Base-by-base conservation (phyloP, 2,329 filamentous ascomycete genomes). In the Canariomyces notabilis region DNA sequence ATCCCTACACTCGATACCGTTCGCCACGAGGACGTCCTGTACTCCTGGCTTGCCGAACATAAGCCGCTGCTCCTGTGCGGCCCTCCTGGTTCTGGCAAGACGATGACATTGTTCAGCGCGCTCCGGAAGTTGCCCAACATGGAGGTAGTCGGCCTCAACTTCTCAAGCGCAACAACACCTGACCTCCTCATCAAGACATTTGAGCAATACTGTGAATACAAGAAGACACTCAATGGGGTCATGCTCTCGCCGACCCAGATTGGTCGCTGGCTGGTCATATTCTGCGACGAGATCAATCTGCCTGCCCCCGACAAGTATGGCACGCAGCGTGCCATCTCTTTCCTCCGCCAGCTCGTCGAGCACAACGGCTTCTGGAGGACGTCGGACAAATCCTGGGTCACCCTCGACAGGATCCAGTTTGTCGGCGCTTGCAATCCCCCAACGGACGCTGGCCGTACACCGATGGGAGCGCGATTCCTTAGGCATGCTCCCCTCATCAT, bases 281-380 rank as follows among this genome's bases (percentile, higher is more conserved):
- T 99, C 76, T 99, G 93, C 60, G 93, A 99, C 64, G 93, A 99
- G 66, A 98, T 99, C 71, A 99, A 99, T 68, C 76, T 99, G 74
- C 93, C 93, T 6, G 91, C 93, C 4, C 93, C 93, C 3, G 93
- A 99, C 70, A 91, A 89, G 60, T 99, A 99, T 64, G 91, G 90
- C 45, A 98, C 94, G 2, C 93, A 98, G 66, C 83, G 93, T 52
- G 93, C 93, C 26, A 98, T 98, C 55, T 94, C 93, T 5, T 98
- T 99, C 78, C 69, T 99, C 56, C 83, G 94, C 58, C 93, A 99
- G 65, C 82, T 99, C 52, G 90, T 99, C 39, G 93, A 99, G 66
- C 93, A 98, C 63, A 97, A 97, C 58, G 93, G 93, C 22, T 99
- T 98, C 79, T 99, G 94, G 94, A 81, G 91, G 57, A 95, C 94